A percentile compares a stretch with the other conserved stretches of the same genome.
phyloP scores from a whole-genome alignment of 192 early-diverging fungal species.

The Coemansia sp. region DNA sequence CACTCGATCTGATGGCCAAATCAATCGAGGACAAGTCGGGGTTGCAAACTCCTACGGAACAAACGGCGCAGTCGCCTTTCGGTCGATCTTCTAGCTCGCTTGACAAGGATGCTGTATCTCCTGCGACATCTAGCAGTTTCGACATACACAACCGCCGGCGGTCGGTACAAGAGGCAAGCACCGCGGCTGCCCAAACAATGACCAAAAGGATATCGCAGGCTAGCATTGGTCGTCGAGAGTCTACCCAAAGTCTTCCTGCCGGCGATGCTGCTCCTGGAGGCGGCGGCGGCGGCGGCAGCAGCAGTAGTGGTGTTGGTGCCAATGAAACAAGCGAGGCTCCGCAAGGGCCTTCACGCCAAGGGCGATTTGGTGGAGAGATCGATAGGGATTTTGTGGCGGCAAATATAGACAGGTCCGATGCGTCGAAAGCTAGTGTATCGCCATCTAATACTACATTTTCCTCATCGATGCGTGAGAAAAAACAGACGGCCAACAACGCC shows the following conservation, averaged over 20 bases:
- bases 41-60: slow-evolving; percentile 6
- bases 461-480: neutral
- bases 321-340: neutral
- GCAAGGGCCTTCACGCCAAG: slow-evolving; percentile 6
- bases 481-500: neutral
- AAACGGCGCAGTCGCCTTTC: neutral
- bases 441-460: neutral
- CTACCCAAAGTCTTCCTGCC: slow-evolving; percentile 16
- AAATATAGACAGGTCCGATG: neutral
- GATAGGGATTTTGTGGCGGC: slow-evolving; percentile 27
- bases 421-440: slow-evolving; percentile 3
- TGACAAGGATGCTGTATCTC: slow-evolving; percentile 5
- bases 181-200: slow-evolving; percentile 10
- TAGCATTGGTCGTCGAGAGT: slow-evolving; percentile 11
- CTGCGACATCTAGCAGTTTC: neutral
- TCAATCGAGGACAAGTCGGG: slow-evolving; percentile 42
- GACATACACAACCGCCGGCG: slow-evolving; percentile 8
- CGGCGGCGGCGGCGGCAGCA: neutral
- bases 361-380: slow-evolving; percentile 44
- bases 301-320: neutral
- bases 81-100: neutral
- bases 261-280: slow-evolving; percentile 3
- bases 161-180: slow-evolving; percentile 21
- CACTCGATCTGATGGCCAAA: slow-evolving; percentile 41
- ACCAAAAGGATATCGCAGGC: neutral